phyloP scores from a whole-genome alignment of 192 early-diverging fungal genomes.

The Rhizophagus prolifer region DNA sequence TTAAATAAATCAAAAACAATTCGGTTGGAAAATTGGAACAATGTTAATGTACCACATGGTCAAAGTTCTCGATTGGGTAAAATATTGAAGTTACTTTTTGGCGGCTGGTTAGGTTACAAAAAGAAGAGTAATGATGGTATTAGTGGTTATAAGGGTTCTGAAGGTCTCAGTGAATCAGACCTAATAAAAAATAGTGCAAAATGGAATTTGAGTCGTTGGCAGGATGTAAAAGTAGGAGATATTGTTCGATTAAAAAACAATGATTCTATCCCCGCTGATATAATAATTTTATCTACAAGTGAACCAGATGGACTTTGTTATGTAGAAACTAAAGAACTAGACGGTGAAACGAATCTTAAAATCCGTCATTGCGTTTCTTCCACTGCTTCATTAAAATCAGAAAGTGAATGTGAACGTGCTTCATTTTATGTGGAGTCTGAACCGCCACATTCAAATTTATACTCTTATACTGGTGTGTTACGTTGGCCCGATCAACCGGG shows the following conservation, averaged over 20 bases:
- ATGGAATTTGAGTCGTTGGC: slow-evolving; percentile 79
- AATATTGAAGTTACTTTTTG: slow-evolving; percentile 24
- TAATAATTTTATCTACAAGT: slow-evolving; percentile 81
- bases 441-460: slow-evolving; percentile 83
- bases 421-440: slow-evolving; percentile 79
- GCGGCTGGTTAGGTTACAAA: not conserved
- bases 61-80: slow-evolving; percentile 16
- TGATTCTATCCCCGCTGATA: slow-evolving; percentile 88
- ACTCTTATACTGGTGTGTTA: slow-evolving; percentile 81
- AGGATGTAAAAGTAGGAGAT: slow-evolving; percentile 85
- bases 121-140: not conserved
- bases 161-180: slow-evolving; percentile 10
- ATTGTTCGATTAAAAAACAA: slow-evolving; percentile 80
- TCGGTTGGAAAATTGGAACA: slow-evolving; percentile 57
- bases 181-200: slow-evolving; percentile 20
- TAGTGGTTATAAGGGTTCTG: not conserved
- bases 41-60: slow-evolving; percentile 51
- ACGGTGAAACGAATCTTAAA: slow-evolving; percentile 98
- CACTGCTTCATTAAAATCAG: slow-evolving; percentile 56
- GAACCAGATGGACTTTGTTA: slow-evolving; percentile 85
- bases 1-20: slow-evolving; percentile 74
- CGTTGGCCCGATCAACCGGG: slow-evolving; percentile 39
- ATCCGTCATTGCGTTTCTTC: slow-evolving; percentile 67
- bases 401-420: slow-evolving; percentile 58
- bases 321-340: slow-evolving; percentile 97